A percentile compares a stretch with the other conserved stretches of the same genome.
phyloP scores from a whole-genome alignment of 192 early-diverging fungal species.

The Rhizophagus sp. region DNA sequence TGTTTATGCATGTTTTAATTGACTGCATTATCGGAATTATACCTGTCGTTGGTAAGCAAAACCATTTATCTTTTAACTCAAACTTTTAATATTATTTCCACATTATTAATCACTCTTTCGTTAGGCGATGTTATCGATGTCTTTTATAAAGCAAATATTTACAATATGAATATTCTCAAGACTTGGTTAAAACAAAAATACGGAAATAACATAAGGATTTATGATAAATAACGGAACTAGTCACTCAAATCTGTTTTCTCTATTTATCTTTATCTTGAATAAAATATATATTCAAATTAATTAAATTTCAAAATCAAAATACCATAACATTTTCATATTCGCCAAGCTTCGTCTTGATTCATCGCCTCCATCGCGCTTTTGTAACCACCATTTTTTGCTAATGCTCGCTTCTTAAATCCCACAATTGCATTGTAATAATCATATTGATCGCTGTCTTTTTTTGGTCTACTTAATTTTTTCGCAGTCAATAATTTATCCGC shows the following conservation, averaged over 20 bases:
- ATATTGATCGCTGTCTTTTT: slow-evolving; percentile 2
- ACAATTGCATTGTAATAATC: slow-evolving; percentile 4
- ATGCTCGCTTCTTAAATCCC: not conserved
- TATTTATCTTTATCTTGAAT: no score
- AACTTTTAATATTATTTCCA: not conserved
- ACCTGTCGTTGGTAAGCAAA: not conserved
- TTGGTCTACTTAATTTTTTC: slow-evolving; percentile 35
- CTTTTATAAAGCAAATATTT: slow-evolving; percentile 23
- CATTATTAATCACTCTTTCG: not conserved
- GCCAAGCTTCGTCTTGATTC: slow-evolving; percentile 7
- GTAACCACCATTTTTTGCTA: slow-evolving; percentile 2
- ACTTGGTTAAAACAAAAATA: slow-evolving; percentile 4
- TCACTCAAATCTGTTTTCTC: no score
- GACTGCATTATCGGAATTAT: slow-evolving; percentile 15
- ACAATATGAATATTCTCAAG: slow-evolving; percentile 10
- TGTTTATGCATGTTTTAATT: slow-evolving; percentile 1
- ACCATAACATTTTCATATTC: not conserved
- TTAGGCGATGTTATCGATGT: slow-evolving; percentile 7
- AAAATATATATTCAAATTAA: no score
- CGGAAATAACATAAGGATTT: not conserved
- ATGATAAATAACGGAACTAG: not conserved
- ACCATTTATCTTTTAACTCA: not conserved
- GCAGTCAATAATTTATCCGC: slow-evolving; percentile 46
- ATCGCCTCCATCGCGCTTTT: slow-evolving; percentile 2
- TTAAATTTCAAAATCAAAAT: no score